A percentile compares a stretch with the other conserved stretches of the same genome.
Conservation (phyloP, 2,329 filamentous ascomycete species). For the Thielaviopsis euricoi region DNA sequence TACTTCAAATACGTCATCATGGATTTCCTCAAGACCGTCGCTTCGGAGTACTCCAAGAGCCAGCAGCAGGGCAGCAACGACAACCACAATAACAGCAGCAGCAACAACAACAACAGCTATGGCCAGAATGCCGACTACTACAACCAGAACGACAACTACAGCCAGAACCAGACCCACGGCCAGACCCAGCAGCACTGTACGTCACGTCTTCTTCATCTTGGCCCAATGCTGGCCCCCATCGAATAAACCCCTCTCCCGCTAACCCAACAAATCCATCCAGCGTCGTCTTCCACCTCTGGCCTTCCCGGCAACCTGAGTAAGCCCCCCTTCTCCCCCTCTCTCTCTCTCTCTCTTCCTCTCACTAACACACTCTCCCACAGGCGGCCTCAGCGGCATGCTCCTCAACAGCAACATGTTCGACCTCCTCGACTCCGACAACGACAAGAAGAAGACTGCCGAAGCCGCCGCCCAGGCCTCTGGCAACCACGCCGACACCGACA, state of each 20-base stretch:
- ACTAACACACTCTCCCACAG: constrained; percentile 1
- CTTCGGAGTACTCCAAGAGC: constrained; percentile 9
- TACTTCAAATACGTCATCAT: not conserved
- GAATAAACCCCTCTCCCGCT: no score
- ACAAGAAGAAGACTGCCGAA: constrained; percentile 30
- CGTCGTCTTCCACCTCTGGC: not conserved
- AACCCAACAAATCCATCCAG: not conserved
- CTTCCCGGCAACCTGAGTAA: constrained; percentile 9
- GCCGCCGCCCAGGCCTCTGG: constrained; percentile 31
- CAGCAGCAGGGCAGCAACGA: not conserved
- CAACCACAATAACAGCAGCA: no score
- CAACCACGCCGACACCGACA: constrained; percentile 26
- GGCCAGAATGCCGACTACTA: not conserved
- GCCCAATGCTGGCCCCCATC: no score
- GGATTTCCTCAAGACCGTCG: constrained; percentile 11
- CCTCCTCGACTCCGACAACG: constrained; percentile 26
- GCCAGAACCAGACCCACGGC: constrained; percentile 1
- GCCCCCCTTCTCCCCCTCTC: not conserved
- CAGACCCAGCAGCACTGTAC: constrained; percentile 5
- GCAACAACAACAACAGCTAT: no score
- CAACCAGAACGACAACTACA: not conserved
- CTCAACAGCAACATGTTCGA: constrained; percentile 10
- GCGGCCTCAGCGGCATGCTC: constrained; percentile 13
- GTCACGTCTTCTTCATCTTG: no score
- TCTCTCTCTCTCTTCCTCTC: not conserved